Base-by-base conservation (phyloP, 192 early-diverging fungal genomes). In the Chytriomyces sp. region DNA sequence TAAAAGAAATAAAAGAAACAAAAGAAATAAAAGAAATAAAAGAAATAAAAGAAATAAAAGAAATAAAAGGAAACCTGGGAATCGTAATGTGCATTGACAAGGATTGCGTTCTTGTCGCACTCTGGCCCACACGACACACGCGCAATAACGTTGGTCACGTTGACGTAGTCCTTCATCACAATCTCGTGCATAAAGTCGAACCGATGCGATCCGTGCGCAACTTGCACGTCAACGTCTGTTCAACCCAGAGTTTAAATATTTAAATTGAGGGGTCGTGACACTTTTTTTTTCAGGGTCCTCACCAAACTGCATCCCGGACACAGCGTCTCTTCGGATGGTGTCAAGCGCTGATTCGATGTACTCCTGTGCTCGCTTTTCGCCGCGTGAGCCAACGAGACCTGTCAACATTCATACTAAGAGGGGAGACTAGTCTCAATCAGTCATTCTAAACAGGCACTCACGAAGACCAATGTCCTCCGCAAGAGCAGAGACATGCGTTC, bases 31-130 rank as follows among this genome's bases (percentile, higher is more conserved):
- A n/a, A n/a, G n/a, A n/a, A n/a, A n/a, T n/a, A n/a, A n/a, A n/a
- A n/a, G n/a, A n/a, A n/a, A n/a, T n/a, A n/a, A n/a, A n/a, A n/a
- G n/a, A n/a, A n/a, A n/a, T n/a, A n/a, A n/a, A 35, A 35, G 35
- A 3, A 35, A 35, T 35, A 35, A 35, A 4, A 35, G 35, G 35
- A 35, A n/a, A 57, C 28, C 45, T 76, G 74, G 4, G 89, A 89
- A 77, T 92, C 92, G 79, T 86, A 91, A 49, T 93, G 92, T 0
- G 91, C 84, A 72, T 93, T 93, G 59, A 93, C 76, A 7, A 93
- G 87, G 48, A 93, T 81, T 0, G 92, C 83, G 72, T 91, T 89
- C 48, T 87, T 23, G 61, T 89, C 84, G 76, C 92, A 93, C 43
- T 81, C 83, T 11, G 88, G 86, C 23, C 86, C 87, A 71, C 92